A percentile compares a stretch with the other conserved stretches of the same genome.
Conservation (phyloP, 108 stramenopile species). For the Cyclotella sp. region DNA sequence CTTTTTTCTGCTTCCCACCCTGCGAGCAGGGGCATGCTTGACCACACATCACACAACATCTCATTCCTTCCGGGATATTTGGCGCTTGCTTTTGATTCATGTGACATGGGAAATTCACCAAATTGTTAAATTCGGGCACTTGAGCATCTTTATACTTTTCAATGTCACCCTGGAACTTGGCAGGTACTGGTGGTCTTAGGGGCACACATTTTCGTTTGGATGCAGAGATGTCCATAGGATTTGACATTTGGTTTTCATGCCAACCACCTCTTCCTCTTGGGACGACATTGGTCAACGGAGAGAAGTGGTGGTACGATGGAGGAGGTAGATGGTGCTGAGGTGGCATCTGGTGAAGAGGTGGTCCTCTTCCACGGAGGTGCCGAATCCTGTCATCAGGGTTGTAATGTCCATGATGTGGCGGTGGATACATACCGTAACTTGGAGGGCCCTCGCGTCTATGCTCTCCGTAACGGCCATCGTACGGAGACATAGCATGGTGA, state of each 20-base stretch:
- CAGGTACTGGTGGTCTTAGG: constrained; percentile 81
- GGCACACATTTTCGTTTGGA: constrained; percentile 85
- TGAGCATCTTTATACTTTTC: constrained; percentile 75
- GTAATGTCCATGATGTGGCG: constrained; percentile 34
- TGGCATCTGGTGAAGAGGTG: constrained; percentile 62
- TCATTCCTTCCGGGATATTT: constrained; percentile 85
- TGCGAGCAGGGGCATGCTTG: constrained; percentile 76
- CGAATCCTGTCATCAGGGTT: constrained; percentile 70
- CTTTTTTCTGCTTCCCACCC: constrained; percentile 65
- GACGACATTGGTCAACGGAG: constrained; percentile 72
- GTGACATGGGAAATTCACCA: constrained; percentile 90
- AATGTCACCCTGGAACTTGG: constrained; percentile 89
- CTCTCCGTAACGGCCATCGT: constrained; percentile 21
- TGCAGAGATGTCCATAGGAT: constrained; percentile 62
- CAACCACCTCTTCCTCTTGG: constrained; percentile 19
- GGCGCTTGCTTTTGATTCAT: constrained; percentile 86
- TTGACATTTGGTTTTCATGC: constrained; percentile 38
- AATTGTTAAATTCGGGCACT: constrained; percentile 85
- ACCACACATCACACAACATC: constrained; percentile 92
- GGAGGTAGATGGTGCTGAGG: constrained; percentile 79
- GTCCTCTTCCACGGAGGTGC: constrained; percentile 80
- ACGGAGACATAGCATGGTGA: constrained; percentile 47
- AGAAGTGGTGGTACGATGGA: constrained; percentile 72
- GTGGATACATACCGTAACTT: constrained; percentile 37
- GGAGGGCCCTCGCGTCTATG: constrained; percentile 25